phyloP scores from a whole-genome alignment of 2,329 filamentous ascomycete species.

The Chrysoporthe puriensis region DNA sequence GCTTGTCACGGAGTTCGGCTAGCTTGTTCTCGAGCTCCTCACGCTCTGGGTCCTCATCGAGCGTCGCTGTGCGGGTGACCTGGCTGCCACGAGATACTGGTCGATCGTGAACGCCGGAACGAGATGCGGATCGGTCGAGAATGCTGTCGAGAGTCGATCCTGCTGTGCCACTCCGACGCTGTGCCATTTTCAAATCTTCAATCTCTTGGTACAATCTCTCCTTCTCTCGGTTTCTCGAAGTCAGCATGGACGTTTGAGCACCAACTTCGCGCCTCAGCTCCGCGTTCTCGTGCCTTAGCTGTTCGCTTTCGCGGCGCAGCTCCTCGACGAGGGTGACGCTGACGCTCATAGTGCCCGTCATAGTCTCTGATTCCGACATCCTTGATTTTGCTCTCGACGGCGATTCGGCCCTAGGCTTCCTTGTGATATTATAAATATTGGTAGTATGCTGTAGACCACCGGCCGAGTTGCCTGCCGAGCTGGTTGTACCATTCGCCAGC shows the following conservation, averaged over 20 bases:
- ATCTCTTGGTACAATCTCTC: slow-evolving; percentile 96
- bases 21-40: slow-evolving; percentile 86
- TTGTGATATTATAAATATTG: slow-evolving; percentile 68
- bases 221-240: slow-evolving; percentile 92
- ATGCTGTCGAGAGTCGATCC: slow-evolving; percentile 82
- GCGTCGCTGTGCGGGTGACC: slow-evolving; percentile 62
- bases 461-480: slow-evolving; percentile 29
- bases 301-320: slow-evolving; percentile 67
- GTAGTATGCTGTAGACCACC: slow-evolving; percentile 58
- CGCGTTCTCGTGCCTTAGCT: slow-evolving; percentile 88
- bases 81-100: slow-evolving; percentile 76
- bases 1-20: slow-evolving; percentile 80
- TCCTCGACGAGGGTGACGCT: slow-evolving; percentile 75
- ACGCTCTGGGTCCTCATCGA: slow-evolving; percentile 73
- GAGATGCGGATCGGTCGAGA: slow-evolving; percentile 89
- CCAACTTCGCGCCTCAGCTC: slow-evolving; percentile 90
- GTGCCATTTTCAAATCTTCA: slow-evolving; percentile 89
- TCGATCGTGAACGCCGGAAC: slow-evolving; percentile 70
- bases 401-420: slow-evolving; percentile 53
- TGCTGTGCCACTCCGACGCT: slow-evolving; percentile 69
- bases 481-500: slow-evolving; percentile 40
- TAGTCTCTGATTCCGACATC: slow-evolving; percentile 55
- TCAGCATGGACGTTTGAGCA: slow-evolving; percentile 96
- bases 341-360: slow-evolving; percentile 54
- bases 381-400: slow-evolving; percentile 55